These are phyloP conservation scores for Roridomyces roridus DNA, from an alignment of 768 basidiomycete species.

Conservation along the genomic window DNA sequence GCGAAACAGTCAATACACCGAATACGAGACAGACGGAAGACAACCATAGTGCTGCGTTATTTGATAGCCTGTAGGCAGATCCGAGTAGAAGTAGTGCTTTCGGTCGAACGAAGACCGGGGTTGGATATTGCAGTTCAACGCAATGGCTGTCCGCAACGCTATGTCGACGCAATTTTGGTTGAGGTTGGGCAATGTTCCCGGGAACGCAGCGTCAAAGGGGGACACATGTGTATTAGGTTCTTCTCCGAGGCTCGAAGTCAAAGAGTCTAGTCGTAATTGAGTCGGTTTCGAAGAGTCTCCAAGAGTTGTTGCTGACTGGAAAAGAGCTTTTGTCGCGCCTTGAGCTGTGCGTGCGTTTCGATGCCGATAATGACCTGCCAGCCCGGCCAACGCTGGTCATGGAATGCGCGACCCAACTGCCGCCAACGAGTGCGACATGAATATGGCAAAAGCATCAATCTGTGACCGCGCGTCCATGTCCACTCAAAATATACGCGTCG, in stretches of 20 bases:
- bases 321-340: slow-evolving; percentile 87
- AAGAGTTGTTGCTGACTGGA: slow-evolving; percentile 51
- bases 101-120: slow-evolving; percentile 85
- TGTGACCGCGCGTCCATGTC: slow-evolving; percentile 27
- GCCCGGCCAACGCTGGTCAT: slow-evolving; percentile 71
- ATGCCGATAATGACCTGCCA: slow-evolving; percentile 94
- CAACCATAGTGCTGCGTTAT: slow-evolving; percentile 95
- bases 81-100: slow-evolving; percentile 98
- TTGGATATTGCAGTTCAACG: slow-evolving; percentile 72
- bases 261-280: slow-evolving; percentile 37
- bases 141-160: slow-evolving; percentile 81
- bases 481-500: slow-evolving; percentile 62
- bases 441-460: slow-evolving; percentile 21
- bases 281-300: neutral
- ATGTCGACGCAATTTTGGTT: slow-evolving; percentile 79
- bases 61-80: slow-evolving; percentile 94
- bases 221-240: slow-evolving; percentile 77
- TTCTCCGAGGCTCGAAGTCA: slow-evolving; percentile 49
- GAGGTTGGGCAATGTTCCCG: slow-evolving; percentile 86
- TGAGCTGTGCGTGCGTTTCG: slow-evolving; percentile 95
- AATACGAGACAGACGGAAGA: slow-evolving; percentile 11
- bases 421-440: slow-evolving; percentile 6
- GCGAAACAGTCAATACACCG: slow-evolving; percentile 5
- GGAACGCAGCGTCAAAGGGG: slow-evolving; percentile 87
- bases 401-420: slow-evolving; percentile 17